Evolutionary conservation across 2,329 filamentous ascomycete genomes (phyloP).

Genomic region (Neonectria faginata): DNA sequence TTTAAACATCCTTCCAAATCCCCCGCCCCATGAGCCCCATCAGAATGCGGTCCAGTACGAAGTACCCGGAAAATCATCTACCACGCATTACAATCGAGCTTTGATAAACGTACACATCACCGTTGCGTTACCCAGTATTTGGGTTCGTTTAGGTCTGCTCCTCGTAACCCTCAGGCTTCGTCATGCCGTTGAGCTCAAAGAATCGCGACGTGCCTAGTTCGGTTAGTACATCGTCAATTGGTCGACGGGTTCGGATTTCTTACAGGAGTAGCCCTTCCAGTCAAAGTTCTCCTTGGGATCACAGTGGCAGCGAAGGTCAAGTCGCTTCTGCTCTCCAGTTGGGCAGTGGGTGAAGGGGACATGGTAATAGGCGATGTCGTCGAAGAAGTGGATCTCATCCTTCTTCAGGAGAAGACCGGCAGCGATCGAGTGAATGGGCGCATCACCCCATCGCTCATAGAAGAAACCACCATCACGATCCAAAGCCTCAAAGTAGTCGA

Average conservation of each 20-base stretch:
- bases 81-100: slow-evolving; percentile 39
- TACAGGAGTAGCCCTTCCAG: slow-evolving; percentile 99
- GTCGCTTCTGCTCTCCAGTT: slow-evolving; percentile 84
- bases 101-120: slow-evolving; percentile 40
- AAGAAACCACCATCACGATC: slow-evolving; percentile 97
- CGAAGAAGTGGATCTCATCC: slow-evolving; percentile 97
- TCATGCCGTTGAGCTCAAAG: slow-evolving; percentile 83
- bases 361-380: slow-evolving; percentile 98
- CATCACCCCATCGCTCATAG: slow-evolving; percentile 98
- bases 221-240: slow-evolving; percentile 24
- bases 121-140: slow-evolving; percentile 1
- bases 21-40: slow-evolving; percentile 32
- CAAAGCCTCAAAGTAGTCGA: slow-evolving; percentile 89
- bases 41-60: slow-evolving; percentile 33
- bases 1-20: slow-evolving; percentile 36
- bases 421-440: slow-evolving; percentile 97
- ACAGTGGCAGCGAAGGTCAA: slow-evolving; percentile 92
- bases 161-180: slow-evolving; percentile 89
- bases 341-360: slow-evolving; percentile 98
- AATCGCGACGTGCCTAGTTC: slow-evolving; percentile 75
- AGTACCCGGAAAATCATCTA: slow-evolving; percentile 34
- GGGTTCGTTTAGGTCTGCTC: slow-evolving; percentile 65
- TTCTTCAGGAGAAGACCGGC: slow-evolving; percentile 89
- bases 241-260: slow-evolving; percentile 49
- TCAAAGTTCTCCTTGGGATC: slow-evolving; percentile 98